Evolutionary conservation across 116 monocot species (phyloP).

Genomic region (Thalassia testudinum): DNA sequence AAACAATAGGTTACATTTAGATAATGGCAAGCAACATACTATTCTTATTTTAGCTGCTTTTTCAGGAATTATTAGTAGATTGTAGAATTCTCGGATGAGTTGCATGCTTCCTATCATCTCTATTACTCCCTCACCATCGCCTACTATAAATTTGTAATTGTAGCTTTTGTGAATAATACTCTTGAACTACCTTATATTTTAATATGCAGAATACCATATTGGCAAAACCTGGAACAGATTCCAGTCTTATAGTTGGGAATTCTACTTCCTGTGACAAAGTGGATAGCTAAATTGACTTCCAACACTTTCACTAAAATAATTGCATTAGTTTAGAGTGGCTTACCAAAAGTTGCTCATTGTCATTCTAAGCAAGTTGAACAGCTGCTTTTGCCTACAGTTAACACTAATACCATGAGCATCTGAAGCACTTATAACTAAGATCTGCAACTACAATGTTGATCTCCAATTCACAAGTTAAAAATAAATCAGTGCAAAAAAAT

Average conservation of each 20-base stretch:
- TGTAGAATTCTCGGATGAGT: slow-evolving; percentile 74
- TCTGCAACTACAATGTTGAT: no score
- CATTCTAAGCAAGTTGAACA: slow-evolving; percentile 51
- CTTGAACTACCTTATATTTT: background rate
- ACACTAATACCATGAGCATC: no score
- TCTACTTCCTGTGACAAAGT: slow-evolving; percentile 56
- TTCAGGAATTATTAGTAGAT: slow-evolving; percentile 54
- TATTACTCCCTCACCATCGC: slow-evolving; percentile 93
- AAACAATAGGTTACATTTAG: no score
- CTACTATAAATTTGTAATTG: slow-evolving; percentile 15
- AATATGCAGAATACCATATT: background rate
- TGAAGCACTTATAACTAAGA: no score
- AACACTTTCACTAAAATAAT: background rate
- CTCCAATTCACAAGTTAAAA: no score
- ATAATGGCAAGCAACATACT: slow-evolving; percentile 33
- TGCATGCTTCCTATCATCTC: slow-evolving; percentile 93
- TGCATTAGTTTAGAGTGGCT: slow-evolving; percentile 5
- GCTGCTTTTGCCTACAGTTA: slow-evolving; percentile 61
- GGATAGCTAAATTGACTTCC: background rate
- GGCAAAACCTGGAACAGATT: slow-evolving; percentile 80
- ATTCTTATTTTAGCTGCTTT: slow-evolving; percentile 69
- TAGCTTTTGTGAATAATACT: background rate
- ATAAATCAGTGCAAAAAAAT: no score
- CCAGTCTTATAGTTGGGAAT: slow-evolving; percentile 81
- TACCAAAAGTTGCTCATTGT: slow-evolving; percentile 68